phyloP scores from a whole-genome alignment of 1,139 yeast genomes.

The Geotrichum phurueaensis region DNA sequence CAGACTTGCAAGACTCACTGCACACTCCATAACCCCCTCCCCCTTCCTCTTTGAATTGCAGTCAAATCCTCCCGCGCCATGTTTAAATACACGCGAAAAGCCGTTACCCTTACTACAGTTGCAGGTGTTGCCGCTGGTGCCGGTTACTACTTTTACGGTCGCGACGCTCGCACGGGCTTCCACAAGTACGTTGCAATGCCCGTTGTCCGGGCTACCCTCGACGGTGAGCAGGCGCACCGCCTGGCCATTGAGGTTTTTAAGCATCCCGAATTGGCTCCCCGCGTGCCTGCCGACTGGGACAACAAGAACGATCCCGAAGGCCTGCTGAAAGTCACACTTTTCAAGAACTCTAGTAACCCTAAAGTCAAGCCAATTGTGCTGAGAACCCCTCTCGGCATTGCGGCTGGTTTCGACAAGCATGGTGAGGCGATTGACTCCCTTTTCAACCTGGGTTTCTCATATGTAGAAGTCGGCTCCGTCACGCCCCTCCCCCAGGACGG shows the following conservation, averaged over 20 bases:
- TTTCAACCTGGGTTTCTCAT: slow-evolving; percentile 73
- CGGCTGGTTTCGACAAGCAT: slow-evolving; percentile 93
- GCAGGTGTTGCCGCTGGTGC: slow-evolving; percentile 38
- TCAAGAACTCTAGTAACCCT: slow-evolving; percentile 27
- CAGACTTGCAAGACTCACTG: not conserved
- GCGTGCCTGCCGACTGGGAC: slow-evolving; percentile 30
- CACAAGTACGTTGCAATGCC: slow-evolving; percentile 83
- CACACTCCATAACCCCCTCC: not conserved
- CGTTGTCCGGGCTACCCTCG: slow-evolving; percentile 58
- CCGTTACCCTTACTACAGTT: slow-evolving; percentile 24
- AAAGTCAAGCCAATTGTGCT: slow-evolving; percentile 37
- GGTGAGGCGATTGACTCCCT: slow-evolving; percentile 89
- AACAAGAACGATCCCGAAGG: slow-evolving; percentile 31
- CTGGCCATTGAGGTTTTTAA: slow-evolving; percentile 68
- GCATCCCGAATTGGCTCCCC: slow-evolving; percentile 36
- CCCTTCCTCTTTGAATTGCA: not conserved
- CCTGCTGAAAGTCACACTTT: slow-evolving; percentile 31
- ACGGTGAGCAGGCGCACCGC: slow-evolving; percentile 79
- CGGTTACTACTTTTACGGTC: slow-evolving; percentile 41
- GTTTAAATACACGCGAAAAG: slow-evolving; percentile 14
- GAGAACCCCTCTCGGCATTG: slow-evolving; percentile 79
- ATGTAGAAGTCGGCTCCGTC: slow-evolving; percentile 88
- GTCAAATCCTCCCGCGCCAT: slow-evolving; percentile 1
- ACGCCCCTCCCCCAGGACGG: slow-evolving; percentile 95
- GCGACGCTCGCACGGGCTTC: slow-evolving; percentile 75